Evolutionary conservation across 176 grass and related monocot genomes (phyloP).

Genomic region (Miscanthus lutarioriparius): DNA sequence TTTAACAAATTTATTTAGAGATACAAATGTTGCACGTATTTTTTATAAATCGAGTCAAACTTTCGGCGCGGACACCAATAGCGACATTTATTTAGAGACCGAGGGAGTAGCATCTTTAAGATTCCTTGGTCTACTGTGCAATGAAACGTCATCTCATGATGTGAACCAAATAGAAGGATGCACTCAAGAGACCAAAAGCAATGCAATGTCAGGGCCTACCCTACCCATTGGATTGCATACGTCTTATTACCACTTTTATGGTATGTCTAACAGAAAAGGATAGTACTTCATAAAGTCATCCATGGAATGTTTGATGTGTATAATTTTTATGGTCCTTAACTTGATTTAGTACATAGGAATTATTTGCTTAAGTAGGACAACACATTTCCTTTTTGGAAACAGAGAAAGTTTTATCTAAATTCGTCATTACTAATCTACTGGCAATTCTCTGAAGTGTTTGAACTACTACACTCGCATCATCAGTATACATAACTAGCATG

Average conservation of each 20-base stretch:
- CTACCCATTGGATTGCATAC: background rate
- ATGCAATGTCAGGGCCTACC: background rate
- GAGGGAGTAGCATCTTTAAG: conserved; percentile 11
- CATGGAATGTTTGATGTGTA: background rate
- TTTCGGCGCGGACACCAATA: no score
- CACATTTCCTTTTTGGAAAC: background rate
- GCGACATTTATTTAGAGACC: no score
- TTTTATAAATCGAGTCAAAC: no score
- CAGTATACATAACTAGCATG: background rate
- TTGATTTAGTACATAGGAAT: background rate
- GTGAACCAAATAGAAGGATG: background rate
- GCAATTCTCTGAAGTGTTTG: background rate
- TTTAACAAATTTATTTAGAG: no score
- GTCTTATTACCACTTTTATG: background rate
- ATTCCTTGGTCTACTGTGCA: conserved; percentile 3
- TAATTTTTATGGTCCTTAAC: no score
- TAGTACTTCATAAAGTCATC: background rate
- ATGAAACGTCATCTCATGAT: conserved; percentile 8
- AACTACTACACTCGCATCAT: background rate
- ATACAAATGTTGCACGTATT: no score
- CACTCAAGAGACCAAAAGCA: conserved; percentile 12
- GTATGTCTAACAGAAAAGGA: background rate
- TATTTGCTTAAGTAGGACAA: background rate
- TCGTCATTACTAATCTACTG: background rate
- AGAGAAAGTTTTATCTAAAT: background rate